phyloP scores from a whole-genome alignment of 768 basidiomycete species.

The Leccinellum albellum region DNA sequence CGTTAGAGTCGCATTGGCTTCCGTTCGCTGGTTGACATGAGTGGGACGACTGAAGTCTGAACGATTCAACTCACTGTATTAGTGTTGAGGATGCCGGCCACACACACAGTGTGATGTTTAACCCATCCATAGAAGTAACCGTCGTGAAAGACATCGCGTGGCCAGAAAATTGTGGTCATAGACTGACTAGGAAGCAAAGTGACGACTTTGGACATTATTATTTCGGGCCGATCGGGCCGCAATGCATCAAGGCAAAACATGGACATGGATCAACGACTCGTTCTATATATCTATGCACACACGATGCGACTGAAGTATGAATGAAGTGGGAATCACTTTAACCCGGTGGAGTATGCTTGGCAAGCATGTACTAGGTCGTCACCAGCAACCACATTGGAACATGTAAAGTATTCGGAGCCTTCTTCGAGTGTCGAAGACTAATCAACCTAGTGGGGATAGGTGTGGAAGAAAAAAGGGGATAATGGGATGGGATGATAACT shows the following conservation, averaged over 20 bases:
- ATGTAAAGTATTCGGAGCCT: neutral
- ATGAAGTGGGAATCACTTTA: neutral
- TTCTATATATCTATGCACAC: neutral
- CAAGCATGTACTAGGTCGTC: neutral
- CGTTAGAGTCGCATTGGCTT: constrained; percentile 13
- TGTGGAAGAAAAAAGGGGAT: neutral
- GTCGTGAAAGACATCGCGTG: constrained; percentile 40
- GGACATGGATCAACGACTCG: neutral
- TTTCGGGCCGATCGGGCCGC: constrained; percentile 14
- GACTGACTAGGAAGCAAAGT: neutral
- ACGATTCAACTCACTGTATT: constrained; percentile 27
- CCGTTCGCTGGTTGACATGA: constrained; percentile 12
- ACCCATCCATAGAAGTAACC: constrained; percentile 63
- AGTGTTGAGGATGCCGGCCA: constrained; percentile 47
- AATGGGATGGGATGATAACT: neutral
- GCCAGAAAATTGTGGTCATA: constrained; percentile 54
- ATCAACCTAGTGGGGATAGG: neutral
- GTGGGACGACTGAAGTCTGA: neutral
- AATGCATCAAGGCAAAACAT: neutral
- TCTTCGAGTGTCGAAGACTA: neutral
- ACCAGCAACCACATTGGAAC: neutral
- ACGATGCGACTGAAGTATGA: neutral
- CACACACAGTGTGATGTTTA: constrained; percentile 40
- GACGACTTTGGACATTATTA: neutral
- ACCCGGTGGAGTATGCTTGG: neutral